Percentiles rank a stretch among this genome's conserved stretches.
phyloP scores from a whole-genome alignment of 2,329 filamentous ascomycete species.

The Penicillium digitatum region DNA sequence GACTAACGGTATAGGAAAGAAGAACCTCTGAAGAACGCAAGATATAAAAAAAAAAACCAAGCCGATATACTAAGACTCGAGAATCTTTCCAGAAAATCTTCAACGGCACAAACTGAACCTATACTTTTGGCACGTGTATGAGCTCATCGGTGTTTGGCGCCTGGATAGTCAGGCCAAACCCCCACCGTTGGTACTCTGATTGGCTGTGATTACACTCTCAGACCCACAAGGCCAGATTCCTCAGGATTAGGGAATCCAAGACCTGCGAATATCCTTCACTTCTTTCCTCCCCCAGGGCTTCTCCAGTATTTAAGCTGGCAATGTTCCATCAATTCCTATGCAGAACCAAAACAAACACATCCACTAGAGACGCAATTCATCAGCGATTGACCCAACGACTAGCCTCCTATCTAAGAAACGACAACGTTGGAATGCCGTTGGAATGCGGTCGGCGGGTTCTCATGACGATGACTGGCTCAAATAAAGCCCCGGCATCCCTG shows the following conservation, averaged over 20 bases:
- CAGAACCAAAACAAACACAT: neutral
- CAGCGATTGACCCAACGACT: neutral
- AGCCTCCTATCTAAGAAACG: conserved; percentile 6
- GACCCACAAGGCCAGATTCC: conserved; percentile 13
- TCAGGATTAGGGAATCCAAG: neutral
- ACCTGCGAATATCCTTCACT: neutral
- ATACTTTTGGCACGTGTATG: conserved; percentile 23
- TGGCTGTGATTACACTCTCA: neutral
- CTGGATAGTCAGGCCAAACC: conserved; percentile 7
- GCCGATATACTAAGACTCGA: neutral
- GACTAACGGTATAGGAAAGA: neutral
- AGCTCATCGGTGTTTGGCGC: conserved; percentile 11
- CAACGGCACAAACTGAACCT: conserved; percentile 3
- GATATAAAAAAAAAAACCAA: neutral
- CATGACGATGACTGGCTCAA: conserved; percentile 19
- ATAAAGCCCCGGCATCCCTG: conserved; percentile 12
- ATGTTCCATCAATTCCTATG: neutral
- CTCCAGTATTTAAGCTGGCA: neutral
- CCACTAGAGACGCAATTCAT: neutral
- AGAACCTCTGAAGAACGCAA: neutral
- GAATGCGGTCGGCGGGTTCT: conserved; percentile 23
- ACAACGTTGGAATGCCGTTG: conserved; percentile 16
- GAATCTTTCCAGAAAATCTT: neutral
- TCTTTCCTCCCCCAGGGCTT: neutral
- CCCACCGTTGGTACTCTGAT: conserved; percentile 3